A percentile compares a stretch with the other conserved stretches of the same genome.
Conservation (phyloP, 2,329 filamentous ascomycete species). For the Verticillium alfalfae region DNA sequence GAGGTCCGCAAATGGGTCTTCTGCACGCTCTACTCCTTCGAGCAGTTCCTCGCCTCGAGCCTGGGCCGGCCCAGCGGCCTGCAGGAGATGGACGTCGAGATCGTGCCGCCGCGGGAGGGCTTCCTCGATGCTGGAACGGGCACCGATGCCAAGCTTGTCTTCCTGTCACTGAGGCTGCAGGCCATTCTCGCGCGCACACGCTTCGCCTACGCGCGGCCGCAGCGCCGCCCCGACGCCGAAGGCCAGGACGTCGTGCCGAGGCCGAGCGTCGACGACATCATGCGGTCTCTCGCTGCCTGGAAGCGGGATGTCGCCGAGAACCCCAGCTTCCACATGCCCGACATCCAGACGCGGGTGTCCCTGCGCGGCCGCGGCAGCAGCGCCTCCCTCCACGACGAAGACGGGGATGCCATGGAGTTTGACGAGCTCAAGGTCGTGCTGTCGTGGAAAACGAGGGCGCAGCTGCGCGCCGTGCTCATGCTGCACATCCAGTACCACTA, state of each 20-base stretch:
- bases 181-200: conserved; percentile 19
- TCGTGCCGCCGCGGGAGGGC: conserved; percentile 20
- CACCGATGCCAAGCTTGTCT: conserved; percentile 20
- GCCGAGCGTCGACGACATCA: conserved; percentile 11
- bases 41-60: conserved; percentile 28
- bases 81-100: conserved; percentile 26
- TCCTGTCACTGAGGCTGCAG: conserved; percentile 23
- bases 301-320: conserved; percentile 14
- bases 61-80: conserved; percentile 27
- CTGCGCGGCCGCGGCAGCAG: neutral
- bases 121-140: conserved; percentile 19
- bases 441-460: conserved; percentile 18
- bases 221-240: conserved; percentile 1
- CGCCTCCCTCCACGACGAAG: neutral
- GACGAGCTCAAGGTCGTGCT: conserved; percentile 19
- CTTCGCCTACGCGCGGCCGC: conserved; percentile 10
- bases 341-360: conserved; percentile 5
- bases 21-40: conserved; percentile 28
- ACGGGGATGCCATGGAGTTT: conserved; percentile 14
- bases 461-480: conserved; percentile 20
- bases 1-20: conserved; percentile 28
- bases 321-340: conserved; percentile 14
- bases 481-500: conserved; percentile 26
- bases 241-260: neutral
- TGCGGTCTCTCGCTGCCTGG: conserved; percentile 17